Base-by-base conservation (phyloP, 306 rosid genomes). In the Pachyrhizus erosus region DNA sequence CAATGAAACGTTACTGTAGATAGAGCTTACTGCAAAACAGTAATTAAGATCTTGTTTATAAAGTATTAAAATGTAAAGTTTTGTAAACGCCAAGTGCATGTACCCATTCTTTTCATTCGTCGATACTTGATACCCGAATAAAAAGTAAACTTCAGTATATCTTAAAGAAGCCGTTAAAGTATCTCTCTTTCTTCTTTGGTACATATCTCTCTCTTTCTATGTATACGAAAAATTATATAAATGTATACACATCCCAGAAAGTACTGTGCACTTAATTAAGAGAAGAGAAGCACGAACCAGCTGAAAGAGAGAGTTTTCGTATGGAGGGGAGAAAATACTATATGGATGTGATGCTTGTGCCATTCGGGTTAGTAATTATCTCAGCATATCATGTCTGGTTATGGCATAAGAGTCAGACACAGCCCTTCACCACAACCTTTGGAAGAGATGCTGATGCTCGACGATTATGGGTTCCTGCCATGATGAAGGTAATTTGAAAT, bases 361-460 rank as follows among this genome's bases (percentile, higher is more conserved):
- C 98, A 4, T 75, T 87, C 1, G 94, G 89, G 76, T 84, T 90
- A 33, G 45, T 89, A 6, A 86, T 90, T 1, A 74, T 43, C n/a
- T 7, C 82, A 77, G 76, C 75, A 37, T 94, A 94, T 83, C 93
- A 94, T 84, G 58, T 85, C 0, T 91, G 93, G 92, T 81, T 94
- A 23, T 94, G 93, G 92, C 89, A 87, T 31, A 91, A 78, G 82
- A 88, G 83, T 76, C 70, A 83, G 15, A 86, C 90, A 42, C 89
- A 89, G 0, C 91, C 98, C 1, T 78, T 71, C 78, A 70, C 85
- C 3, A 94, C 98, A 55, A 85, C 88, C 87, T 83, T 89, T n/a
- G 97, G 98, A 43, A 89, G 89, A 55, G 88, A 94, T 18, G 86
- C 88, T 37, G 73, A 70, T 45, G 92, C 91, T 15, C 80, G 94